Percentiles rank a stretch among this genome's conserved stretches.
These are phyloP conservation scores for Termitomyces sp. DNA, from an alignment of 768 basidiomycete genomes.

Conservation along the genomic window DNA sequence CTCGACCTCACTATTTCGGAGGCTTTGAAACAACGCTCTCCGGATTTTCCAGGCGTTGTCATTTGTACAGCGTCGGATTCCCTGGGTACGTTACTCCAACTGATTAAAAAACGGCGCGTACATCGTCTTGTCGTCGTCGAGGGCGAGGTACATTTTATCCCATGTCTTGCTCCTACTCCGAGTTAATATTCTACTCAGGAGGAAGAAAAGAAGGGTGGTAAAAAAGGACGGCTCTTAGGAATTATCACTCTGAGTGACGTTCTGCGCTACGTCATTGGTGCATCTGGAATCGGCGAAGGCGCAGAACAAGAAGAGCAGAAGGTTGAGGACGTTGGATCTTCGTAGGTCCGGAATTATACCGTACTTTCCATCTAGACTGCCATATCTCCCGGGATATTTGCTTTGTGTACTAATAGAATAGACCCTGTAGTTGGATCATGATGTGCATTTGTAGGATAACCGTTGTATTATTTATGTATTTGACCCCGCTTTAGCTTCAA, in stretches of 20 bases:
- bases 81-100: constrained; percentile 81
- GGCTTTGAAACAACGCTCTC: constrained; percentile 86
- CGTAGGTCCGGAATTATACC: neutral
- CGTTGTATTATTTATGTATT: constrained; percentile 7
- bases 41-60: constrained; percentile 96
- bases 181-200: constrained; percentile 42
- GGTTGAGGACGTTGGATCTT: constrained; percentile 5
- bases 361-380: constrained; percentile 10
- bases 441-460: constrained; percentile 7
- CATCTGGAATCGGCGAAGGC: constrained; percentile 49
- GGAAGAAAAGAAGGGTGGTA: constrained; percentile 76
- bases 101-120: constrained; percentile 90
- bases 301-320: constrained; percentile 28
- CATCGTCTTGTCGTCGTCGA: constrained; percentile 96
- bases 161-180: neutral
- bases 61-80: constrained; percentile 94
- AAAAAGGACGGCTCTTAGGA: constrained; percentile 79
- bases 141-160: constrained; percentile 61
- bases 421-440: constrained; percentile 6
- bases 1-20: constrained; percentile 92
- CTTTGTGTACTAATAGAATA: constrained; percentile 14
- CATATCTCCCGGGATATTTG: constrained; percentile 12
- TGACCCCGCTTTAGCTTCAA: neutral
- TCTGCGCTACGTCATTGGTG: constrained; percentile 75
- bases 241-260: constrained; percentile 91